phyloP scores from a whole-genome alignment of 768 basidiomycete genomes.

The Podaxis sp. region DNA sequence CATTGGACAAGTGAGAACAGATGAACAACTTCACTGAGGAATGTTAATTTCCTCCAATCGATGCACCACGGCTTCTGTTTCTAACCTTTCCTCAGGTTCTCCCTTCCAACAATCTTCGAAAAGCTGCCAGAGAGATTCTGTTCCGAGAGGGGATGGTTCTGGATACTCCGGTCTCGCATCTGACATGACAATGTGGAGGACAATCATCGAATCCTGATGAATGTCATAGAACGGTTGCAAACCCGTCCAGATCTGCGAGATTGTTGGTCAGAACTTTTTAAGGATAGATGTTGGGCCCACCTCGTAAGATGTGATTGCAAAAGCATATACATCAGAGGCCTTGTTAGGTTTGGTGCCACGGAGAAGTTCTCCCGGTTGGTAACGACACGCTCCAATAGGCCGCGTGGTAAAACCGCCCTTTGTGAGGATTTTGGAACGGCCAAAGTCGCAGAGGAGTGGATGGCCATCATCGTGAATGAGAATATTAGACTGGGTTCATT shows the following conservation, averaged over 20 bases:
- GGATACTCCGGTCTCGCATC: not conserved
- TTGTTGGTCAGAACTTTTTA: too few relatives aligned
- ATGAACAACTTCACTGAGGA: not conserved
- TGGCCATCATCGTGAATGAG: constrained; percentile 12
- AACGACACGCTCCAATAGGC: constrained; percentile 14
- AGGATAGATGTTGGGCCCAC: too few relatives aligned
- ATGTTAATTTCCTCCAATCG: not conserved
- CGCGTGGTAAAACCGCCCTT: constrained; percentile 16
- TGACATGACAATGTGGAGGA: not conserved
- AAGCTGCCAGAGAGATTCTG: not conserved
- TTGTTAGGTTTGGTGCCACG: constrained; percentile 8
- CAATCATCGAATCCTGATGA: not conserved
- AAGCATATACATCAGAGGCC: constrained; percentile 19
- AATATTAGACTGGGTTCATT: not conserved
- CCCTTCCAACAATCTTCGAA: not conserved
- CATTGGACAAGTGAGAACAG: too few relatives aligned
- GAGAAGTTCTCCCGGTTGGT: constrained; percentile 18
- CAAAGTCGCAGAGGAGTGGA: constrained; percentile 21
- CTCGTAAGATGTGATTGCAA: constrained; percentile 12
- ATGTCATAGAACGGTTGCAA: not conserved
- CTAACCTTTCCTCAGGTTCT: not conserved
- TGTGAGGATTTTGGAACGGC: constrained; percentile 18
- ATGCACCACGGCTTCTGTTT: not conserved
- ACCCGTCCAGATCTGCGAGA: too few relatives aligned
- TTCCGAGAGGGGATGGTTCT: not conserved